Evolutionary conservation across 1,139 yeast genomes (phyloP).

Genomic region (Debaryomyces robertsiae): DNA sequence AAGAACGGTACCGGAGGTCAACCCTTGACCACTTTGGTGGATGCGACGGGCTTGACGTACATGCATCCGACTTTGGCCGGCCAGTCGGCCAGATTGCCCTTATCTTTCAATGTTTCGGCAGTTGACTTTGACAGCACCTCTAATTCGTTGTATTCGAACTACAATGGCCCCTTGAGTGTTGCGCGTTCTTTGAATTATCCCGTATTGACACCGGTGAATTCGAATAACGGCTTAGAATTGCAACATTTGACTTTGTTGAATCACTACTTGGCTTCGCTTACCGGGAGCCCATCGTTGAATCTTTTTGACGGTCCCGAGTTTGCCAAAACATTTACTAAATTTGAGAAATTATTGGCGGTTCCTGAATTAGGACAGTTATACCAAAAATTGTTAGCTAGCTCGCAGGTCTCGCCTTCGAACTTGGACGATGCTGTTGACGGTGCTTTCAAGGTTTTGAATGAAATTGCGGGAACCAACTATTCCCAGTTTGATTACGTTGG

Average conservation of each 20-base stretch:
- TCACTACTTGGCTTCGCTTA: slow-evolving; percentile 56
- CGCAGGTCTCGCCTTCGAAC: slow-evolving; percentile 27
- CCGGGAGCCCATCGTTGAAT: slow-evolving; percentile 63
- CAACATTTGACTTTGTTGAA: slow-evolving; percentile 72
- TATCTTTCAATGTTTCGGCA: slow-evolving; percentile 74
- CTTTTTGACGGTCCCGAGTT: slow-evolving; percentile 81
- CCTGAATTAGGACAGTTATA: slow-evolving; percentile 47
- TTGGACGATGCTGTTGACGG: slow-evolving; percentile 40
- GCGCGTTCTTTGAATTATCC: slow-evolving; percentile 70
- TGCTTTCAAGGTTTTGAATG: slow-evolving; percentile 56
- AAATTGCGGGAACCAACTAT: slow-evolving; percentile 58
- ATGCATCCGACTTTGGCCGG: slow-evolving; percentile 57
- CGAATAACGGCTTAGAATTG: slow-evolving; percentile 53
- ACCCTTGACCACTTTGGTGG: slow-evolving; percentile 58
- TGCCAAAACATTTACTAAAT: slow-evolving; percentile 56
- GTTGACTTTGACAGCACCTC: slow-evolving; percentile 62
- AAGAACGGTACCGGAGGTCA: slow-evolving; percentile 42
- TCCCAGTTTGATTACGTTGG: slow-evolving; percentile 76
- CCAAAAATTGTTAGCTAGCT: slow-evolving; percentile 35
- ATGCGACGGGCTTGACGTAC: slow-evolving; percentile 67
- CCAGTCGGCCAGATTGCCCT: slow-evolving; percentile 49
- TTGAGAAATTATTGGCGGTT: slow-evolving; percentile 48
- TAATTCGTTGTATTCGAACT: slow-evolving; percentile 63
- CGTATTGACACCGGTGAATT: slow-evolving; percentile 68
- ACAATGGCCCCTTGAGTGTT: slow-evolving; percentile 60